Evolutionary conservation across 805 yeast genomes (phyloP).

Genomic region (Saccharomyces jurei): DNA sequence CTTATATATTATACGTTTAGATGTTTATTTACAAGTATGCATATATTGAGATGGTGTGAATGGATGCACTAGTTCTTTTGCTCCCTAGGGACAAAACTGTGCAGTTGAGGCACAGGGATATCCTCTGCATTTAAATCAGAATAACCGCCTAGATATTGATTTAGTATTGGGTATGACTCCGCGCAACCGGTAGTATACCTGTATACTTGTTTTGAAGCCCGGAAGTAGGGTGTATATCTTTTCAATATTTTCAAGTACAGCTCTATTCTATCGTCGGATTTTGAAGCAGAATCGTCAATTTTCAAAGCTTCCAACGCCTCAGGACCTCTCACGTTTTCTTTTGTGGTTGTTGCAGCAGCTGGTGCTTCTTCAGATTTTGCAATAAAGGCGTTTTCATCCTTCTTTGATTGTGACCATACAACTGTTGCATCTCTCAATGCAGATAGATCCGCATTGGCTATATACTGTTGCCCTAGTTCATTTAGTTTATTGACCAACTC

Average conservation of each 20-base stretch:
- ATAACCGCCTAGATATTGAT: conserved; percentile 22
- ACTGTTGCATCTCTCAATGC: conserved; percentile 66
- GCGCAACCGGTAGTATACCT: conserved; percentile 33
- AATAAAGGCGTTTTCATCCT: neutral
- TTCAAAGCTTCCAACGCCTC: neutral
- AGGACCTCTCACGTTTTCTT: neutral
- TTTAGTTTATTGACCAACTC: conserved; percentile 41
- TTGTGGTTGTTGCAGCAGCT: conserved; percentile 3
- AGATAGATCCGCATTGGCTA: conserved; percentile 77
- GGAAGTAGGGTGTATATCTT: conserved; percentile 35
- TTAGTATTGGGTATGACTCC: conserved; percentile 29
- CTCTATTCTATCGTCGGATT: conserved; percentile 34
- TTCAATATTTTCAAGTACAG: conserved; percentile 45
- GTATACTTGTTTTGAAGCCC: conserved; percentile 33
- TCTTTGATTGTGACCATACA: conserved; percentile 15
- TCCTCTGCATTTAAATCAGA: conserved; percentile 25
- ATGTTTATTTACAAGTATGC: neutral
- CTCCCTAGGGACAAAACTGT: conserved; percentile 14
- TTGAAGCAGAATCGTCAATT: neutral
- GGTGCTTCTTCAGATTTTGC: conserved; percentile 5
- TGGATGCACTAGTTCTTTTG: neutral
- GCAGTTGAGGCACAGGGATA: conserved; percentile 31
- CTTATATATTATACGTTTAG: neutral
- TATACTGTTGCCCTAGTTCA: conserved; percentile 43
- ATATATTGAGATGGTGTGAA: neutral